phyloP scores from a whole-genome alignment of 176 grass and related monocot species.

The Tuctoria greenei region DNA sequence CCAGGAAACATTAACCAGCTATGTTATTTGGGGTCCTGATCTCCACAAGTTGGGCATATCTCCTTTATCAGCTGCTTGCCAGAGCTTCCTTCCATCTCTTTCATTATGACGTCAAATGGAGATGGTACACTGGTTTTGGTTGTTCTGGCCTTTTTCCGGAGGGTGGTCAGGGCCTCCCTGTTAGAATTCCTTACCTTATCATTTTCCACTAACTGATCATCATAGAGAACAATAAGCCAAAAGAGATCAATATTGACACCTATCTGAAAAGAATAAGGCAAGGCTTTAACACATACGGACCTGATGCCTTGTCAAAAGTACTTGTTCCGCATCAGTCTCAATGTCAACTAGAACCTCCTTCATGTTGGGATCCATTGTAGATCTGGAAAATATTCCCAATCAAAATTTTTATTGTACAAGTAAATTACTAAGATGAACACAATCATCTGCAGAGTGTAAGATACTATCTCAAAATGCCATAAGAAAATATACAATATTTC shows the following conservation, averaged over 20 bases:
- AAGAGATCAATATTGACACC: background rate
- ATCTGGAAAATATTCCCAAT: slow-evolving; percentile 29
- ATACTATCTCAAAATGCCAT: background rate
- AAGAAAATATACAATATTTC: background rate
- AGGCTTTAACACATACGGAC: slow-evolving; percentile 25
- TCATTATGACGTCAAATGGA: slow-evolving; percentile 84
- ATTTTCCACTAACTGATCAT: slow-evolving; percentile 71
- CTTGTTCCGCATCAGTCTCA: slow-evolving; percentile 73
- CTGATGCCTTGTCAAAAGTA: slow-evolving; percentile 91
- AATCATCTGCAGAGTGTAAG: background rate
- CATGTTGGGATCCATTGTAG: slow-evolving; percentile 69
- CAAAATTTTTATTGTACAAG: background rate
- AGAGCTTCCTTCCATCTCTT: slow-evolving; percentile 65
- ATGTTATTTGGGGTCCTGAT: slow-evolving; percentile 62
- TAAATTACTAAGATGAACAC: slow-evolving; percentile 2
- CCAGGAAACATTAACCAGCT: slow-evolving; percentile 56
- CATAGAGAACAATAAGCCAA: slow-evolving; percentile 1
- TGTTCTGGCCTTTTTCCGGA: slow-evolving; percentile 62
- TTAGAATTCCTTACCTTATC: slow-evolving; percentile 68
- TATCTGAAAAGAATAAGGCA: background rate
- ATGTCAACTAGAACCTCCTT: slow-evolving; percentile 66
- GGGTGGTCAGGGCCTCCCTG: slow-evolving; percentile 37
- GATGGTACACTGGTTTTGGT: slow-evolving; percentile 72
- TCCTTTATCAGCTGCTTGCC: slow-evolving; percentile 67
- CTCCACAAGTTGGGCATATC: slow-evolving; percentile 78